Percentiles rank a stretch among this genome's conserved stretches.
phyloP scores from a whole-genome alignment of 139 green algal species.

The Coccomyxa sp. region DNA sequence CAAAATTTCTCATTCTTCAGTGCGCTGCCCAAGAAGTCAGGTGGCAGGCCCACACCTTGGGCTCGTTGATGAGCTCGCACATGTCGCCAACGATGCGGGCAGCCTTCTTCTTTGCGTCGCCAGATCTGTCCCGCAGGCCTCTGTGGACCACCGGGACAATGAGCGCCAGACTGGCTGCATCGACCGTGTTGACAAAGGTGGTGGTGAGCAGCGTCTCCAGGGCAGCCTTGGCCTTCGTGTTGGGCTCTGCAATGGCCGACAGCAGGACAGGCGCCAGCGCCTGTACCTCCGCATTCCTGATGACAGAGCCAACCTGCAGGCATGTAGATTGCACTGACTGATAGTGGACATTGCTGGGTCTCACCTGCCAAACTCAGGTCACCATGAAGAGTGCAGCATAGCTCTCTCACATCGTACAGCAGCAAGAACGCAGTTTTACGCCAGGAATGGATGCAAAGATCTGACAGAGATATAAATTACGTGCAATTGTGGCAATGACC shows the following conservation, averaged over 20 bases:
- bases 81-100: slow-evolving; percentile 94
- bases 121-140: slow-evolving; percentile 81
- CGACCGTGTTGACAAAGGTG: slow-evolving; percentile 94
- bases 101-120: slow-evolving; percentile 92
- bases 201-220: slow-evolving; percentile 82
- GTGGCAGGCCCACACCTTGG: slow-evolving; percentile 40
- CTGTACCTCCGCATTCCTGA: slow-evolving; percentile 91
- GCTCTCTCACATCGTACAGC: no score
- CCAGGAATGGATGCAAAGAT: not conserved
- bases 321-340: no score
- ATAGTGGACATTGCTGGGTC: no score
- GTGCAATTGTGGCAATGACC: no score
- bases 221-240: slow-evolving; percentile 55
- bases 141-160: slow-evolving; percentile 92
- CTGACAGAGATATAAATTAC: no score
- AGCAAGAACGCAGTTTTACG: not conserved
- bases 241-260: slow-evolving; percentile 82
- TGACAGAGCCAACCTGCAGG: slow-evolving; percentile 86
- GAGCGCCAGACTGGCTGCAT: slow-evolving; percentile 87
- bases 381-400: no score
- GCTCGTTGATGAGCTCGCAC: slow-evolving; percentile 86
- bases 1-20: not conserved
- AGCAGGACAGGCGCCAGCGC: slow-evolving; percentile 80
- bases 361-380: no score
- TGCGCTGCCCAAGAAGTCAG: not conserved